Base-by-base conservation (phyloP, 768 basidiomycete species). In the Austroboletus eburneus region DNA sequence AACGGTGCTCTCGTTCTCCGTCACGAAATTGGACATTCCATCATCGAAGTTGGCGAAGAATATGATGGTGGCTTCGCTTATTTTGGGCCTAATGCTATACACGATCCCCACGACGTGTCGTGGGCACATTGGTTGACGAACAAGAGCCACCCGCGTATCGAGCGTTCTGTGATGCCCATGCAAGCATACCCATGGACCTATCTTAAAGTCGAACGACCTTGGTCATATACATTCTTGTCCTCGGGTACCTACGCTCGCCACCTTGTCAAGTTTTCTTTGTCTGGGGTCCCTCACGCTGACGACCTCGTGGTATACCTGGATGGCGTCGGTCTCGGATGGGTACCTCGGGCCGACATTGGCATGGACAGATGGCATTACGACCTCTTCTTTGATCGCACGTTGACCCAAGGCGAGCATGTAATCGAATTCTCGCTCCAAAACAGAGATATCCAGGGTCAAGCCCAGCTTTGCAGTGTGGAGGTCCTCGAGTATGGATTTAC, bases 351-450 rank as follows among this genome's bases (percentile, higher is more conserved):
- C 10, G 74, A 69, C 39, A 77, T 89, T 35, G 84, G 82, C 13
- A 50, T 80, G 14, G 87, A 89, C 58, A 72, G 87, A 21, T 89
- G 85, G 83, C 83, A 83, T 59, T 89, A 91, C 57, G 80, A 87
- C 46, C 66, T 87, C 22, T 55, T 71, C 46, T 64, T 68, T 5
- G 58, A 73, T 13, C 57, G 56, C 0, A 55, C 66, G 10, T 59
- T 90, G 40, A 51, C 43, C 17, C 63, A 55, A 4, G 87, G 86
- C 9, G 59, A 61, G 39, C 88, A 90, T 58, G 69, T 76, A 43
- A 51, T 90, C 35, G 68, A 57, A 42, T 91, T 90, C 55, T 70
- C 62, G 14, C 68, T 90, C 42, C 59, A 71, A 37, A 77, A 81
- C 47, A 53, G 43, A 16, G 67, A 62, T 13, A 59, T 73, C 20